phyloP scores from a whole-genome alignment of 2,329 filamentous ascomycete genomes.

The Colletotrichum endophyticum region DNA sequence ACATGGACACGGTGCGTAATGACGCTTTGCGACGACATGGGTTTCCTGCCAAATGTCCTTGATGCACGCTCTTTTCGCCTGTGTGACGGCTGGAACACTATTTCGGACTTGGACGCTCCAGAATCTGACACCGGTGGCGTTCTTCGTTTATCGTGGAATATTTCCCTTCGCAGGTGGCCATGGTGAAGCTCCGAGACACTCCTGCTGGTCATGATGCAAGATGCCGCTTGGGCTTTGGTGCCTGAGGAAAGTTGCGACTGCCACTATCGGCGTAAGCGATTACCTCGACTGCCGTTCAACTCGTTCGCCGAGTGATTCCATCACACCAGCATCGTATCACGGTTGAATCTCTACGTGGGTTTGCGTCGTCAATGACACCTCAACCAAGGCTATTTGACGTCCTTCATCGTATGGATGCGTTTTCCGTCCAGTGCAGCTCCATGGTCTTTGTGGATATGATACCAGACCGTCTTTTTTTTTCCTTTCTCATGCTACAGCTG shows the following conservation, averaged over 20 bases:
- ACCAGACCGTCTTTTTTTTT: not conserved
- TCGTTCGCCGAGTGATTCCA: not conserved
- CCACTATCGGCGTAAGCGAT: conserved; percentile 24
- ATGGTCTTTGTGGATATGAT: conserved; percentile 5
- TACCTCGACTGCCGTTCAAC: conserved; percentile 19
- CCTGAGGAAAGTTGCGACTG: not conserved
- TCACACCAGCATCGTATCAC: not conserved
- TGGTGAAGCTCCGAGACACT: conserved; percentile 2
- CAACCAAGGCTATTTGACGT: not conserved
- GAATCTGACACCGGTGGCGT: not conserved
- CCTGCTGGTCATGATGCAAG: not conserved
- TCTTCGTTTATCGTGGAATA: not conserved
- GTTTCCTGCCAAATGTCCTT: conserved; percentile 7
- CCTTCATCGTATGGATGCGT: not conserved
- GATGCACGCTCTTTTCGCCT: conserved; percentile 11
- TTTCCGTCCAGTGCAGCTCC: not conserved
- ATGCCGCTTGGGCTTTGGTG: not conserved
- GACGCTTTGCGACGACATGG: conserved; percentile 9
- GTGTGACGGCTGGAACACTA: not conserved
- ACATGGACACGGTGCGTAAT: conserved; percentile 19
- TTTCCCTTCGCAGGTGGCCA: not conserved
- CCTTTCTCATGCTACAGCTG: not conserved
- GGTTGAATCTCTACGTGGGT: conserved; percentile 2
- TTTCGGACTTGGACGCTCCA: not conserved
- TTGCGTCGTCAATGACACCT: not conserved